Evolutionary conservation across 192 early-diverging fungal genomes (phyloP).

Genomic region (Coemansia sp.): DNA sequence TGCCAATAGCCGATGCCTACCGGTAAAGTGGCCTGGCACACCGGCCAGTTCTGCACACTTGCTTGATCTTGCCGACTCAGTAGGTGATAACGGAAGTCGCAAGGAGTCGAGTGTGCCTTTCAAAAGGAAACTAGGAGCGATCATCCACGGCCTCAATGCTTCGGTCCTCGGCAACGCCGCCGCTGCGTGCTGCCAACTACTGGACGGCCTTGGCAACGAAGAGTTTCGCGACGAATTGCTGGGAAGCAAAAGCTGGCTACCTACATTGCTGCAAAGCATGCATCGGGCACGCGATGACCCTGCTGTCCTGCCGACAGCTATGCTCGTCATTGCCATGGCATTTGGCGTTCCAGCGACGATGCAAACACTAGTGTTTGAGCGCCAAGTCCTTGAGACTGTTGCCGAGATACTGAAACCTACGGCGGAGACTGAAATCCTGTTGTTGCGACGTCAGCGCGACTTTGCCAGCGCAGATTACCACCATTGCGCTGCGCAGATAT

Average conservation of each 20-base stretch:
- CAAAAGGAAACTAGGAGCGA: slow-evolving; percentile 22
- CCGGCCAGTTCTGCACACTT: neutral
- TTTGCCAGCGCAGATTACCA: slow-evolving; percentile 23
- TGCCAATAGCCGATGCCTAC: neutral
- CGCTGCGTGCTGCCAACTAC: slow-evolving; percentile 20
- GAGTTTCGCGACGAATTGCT: slow-evolving; percentile 39
- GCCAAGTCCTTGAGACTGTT: slow-evolving; percentile 40
- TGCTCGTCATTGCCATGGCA: slow-evolving; percentile 27
- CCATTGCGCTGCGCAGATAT: slow-evolving; percentile 25
- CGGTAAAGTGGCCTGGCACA: neutral
- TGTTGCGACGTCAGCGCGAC: slow-evolving; percentile 16
- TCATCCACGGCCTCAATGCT: slow-evolving; percentile 22
- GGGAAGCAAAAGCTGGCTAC: slow-evolving; percentile 25
- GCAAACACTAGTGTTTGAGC: slow-evolving; percentile 49
- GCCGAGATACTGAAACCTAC: slow-evolving; percentile 36
- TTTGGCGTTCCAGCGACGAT: slow-evolving; percentile 27
- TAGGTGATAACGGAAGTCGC: neutral
- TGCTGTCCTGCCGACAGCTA: slow-evolving; percentile 12
- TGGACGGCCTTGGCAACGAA: slow-evolving; percentile 19
- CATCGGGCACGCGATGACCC: slow-evolving; percentile 28
- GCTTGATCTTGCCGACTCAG: neutral
- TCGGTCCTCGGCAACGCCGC: neutral
- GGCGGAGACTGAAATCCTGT: slow-evolving; percentile 16
- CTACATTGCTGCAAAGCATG: slow-evolving; percentile 28
- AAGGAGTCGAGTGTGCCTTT: slow-evolving; percentile 16